phyloP scores from a whole-genome alignment of 495 filamentous ascomycete genomes.

The Chlorociboria aeruginascens region DNA sequence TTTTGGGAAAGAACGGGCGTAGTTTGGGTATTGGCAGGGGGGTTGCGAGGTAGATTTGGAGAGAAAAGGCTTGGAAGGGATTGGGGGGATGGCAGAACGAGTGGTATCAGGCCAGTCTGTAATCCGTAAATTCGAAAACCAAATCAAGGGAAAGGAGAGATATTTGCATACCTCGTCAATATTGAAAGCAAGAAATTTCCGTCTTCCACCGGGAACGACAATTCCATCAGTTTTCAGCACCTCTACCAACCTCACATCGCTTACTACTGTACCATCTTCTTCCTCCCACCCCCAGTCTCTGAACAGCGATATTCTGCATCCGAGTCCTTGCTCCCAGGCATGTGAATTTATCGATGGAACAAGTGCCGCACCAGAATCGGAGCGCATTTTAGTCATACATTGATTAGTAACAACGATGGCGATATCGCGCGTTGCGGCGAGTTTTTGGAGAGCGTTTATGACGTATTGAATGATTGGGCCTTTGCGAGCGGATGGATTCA shows the following conservation, averaged over 20 bases:
- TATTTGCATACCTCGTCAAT: slow-evolving; percentile 8
- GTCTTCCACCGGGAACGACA: slow-evolving; percentile 1
- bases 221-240: slow-evolving; percentile 17
- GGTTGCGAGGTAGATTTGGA: not conserved
- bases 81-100: too few relatives aligned
- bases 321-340: slow-evolving; percentile 48
- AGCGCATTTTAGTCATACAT: slow-evolving; percentile 42
- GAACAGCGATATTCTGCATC: slow-evolving; percentile 47
- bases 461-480: slow-evolving; percentile 47
- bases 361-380: slow-evolving; percentile 38
- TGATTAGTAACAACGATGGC: slow-evolving; percentile 50
- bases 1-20: slow-evolving; percentile 11
- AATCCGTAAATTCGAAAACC: not conserved
- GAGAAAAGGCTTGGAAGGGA: not conserved
- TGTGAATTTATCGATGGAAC: slow-evolving; percentile 41
- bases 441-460: slow-evolving; percentile 31
- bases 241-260: slow-evolving; percentile 11
- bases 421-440: slow-evolving; percentile 41
- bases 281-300: slow-evolving; percentile 35
- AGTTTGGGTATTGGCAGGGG: not conserved
- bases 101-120: slow-evolving; percentile 8
- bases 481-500: slow-evolving; percentile 42
- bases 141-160: not conserved
- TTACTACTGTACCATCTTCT: slow-evolving; percentile 3
- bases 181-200: slow-evolving; percentile 7